Evolutionary conservation across 202 grass and related monocot genomes (phyloP), one percentile per base, ranked within the genome.

Genomic region (Zizania palustris): DNA sequence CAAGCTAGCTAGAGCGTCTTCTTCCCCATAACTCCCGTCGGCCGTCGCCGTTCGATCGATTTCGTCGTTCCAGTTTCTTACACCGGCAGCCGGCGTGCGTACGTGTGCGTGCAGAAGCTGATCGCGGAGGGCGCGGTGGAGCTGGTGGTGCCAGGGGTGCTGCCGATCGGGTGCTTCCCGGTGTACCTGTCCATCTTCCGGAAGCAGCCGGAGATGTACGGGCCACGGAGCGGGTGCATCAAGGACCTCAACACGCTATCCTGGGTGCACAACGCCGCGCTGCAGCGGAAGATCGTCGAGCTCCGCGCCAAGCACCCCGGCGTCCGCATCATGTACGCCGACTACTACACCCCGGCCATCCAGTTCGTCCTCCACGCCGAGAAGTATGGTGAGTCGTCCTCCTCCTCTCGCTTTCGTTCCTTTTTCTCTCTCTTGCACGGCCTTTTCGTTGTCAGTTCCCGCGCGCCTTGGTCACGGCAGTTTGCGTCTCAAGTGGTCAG

Each of bases 341-440:
- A 93, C 60, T 93, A 87, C 81, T 93, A 90, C 79, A 85, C 84
- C 4, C 87, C 90, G 0, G 60, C 82, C 56, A 81, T 93, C 80
- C 90, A 90, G 74, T 93, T 93, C 84, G 63, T 93, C 34, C 90
- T 93, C 48, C 87, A 85, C 82, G 58, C 80, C 72, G 69, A 93
- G 73, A 89, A 89, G 60, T 90, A 66, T 36, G 86, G 84, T 93
- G 1, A 92, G 84, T 28, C 28, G 28, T 28, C 28, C 2, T 28
- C 28, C 28, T 28, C 28, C 28, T 28, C 28, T 28, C 28, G 28
- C 28, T 28, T 28, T 28, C 28, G 0, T 28, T 28, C 28, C 2
- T 28, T 28, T 2, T 28, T 28, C 28, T 28, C 28, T 28, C 28
- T 28, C 28, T 28, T 28, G 28, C 28, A 28, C 28, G 28, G 28